Evolutionary conservation across 169 alveolate genomes (phyloP).

Genomic region (Cyclospora cayetanensis): DNA sequence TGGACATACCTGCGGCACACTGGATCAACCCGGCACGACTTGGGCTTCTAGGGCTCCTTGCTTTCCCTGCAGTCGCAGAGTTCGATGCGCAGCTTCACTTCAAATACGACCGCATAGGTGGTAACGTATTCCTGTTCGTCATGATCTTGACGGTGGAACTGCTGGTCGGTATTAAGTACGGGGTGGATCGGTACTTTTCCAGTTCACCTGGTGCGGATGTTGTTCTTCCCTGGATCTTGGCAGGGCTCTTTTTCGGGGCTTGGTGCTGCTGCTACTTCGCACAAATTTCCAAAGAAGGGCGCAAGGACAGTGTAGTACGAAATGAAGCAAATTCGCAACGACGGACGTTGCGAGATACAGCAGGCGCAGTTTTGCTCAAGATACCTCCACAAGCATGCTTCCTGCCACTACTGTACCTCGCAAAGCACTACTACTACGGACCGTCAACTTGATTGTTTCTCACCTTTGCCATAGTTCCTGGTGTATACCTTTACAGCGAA

Average conservation of each 20-base stretch:
- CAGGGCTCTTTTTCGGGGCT: constrained; percentile 5
- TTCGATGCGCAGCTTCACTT: constrained; percentile 70
- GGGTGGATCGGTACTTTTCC: not conserved
- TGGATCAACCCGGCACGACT: constrained; percentile 59
- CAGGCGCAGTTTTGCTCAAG: not conserved
- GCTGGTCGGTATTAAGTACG: constrained; percentile 66
- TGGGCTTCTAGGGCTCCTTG: constrained; percentile 56
- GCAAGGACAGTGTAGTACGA: not conserved
- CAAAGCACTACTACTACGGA: constrained; percentile 65
- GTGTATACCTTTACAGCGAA: no score
- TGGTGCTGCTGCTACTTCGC: constrained; percentile 73
- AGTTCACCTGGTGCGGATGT: constrained; percentile 18
- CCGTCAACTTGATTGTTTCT: no score
- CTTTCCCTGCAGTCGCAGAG: constrained; percentile 71
- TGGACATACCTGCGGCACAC: constrained; percentile 71
- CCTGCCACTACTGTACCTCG: constrained; percentile 63
- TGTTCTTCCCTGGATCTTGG: constrained; percentile 48
- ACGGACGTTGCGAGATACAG: not conserved
- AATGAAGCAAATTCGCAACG: not conserved
- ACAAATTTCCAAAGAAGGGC: not conserved
- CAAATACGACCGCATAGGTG: constrained; percentile 68
- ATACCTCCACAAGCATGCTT: constrained; percentile 68
- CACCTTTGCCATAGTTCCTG: no score
- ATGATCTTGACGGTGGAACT: constrained; percentile 53
- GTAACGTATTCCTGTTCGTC: constrained; percentile 64